Conservation (phyloP, 2,329 filamentous ascomycete genomes). For the Penicillium corylophilum region DNA sequence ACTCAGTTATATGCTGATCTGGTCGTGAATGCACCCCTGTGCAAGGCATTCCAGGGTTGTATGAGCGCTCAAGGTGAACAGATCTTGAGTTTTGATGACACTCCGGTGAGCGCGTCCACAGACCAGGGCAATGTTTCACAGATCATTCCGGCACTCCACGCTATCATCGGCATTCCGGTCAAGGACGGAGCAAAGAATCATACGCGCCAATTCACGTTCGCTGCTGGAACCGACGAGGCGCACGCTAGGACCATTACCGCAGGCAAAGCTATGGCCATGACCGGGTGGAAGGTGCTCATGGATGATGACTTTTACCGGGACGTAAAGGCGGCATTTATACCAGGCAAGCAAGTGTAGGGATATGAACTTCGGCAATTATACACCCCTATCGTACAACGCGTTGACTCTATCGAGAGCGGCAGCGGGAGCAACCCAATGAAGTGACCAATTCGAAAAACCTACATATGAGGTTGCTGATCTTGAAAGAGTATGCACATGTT, state of each 20-base stretch:
- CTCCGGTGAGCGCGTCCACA: conserved; percentile 36
- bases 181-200: conserved; percentile 7
- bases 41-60: conserved; percentile 38
- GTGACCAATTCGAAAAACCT: too few species aligned
- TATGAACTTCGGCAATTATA: background rate
- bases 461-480: too few species aligned
- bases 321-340: background rate
- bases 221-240: conserved; percentile 6
- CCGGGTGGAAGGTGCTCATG: background rate
- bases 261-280: background rate
- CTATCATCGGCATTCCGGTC: conserved; percentile 2
- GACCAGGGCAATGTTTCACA: conserved; percentile 25
- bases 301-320: background rate
- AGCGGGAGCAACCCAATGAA: too few species aligned
- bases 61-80: conserved; percentile 36
- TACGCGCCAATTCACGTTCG: conserved; percentile 9
- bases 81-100: background rate
- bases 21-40: conserved; percentile 41
- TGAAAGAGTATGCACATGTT: too few species aligned
- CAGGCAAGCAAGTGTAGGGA: background rate
- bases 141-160: conserved; percentile 2
- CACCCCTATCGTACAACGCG: background rate
- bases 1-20: conserved; percentile 40
- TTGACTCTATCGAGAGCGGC: background rate
- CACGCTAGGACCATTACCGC: background rate